A percentile compares a stretch with the other conserved stretches of the same genome.
Conservation (phyloP, 2,329 filamentous ascomycete genomes). For the Alternaria sp. region DNA sequence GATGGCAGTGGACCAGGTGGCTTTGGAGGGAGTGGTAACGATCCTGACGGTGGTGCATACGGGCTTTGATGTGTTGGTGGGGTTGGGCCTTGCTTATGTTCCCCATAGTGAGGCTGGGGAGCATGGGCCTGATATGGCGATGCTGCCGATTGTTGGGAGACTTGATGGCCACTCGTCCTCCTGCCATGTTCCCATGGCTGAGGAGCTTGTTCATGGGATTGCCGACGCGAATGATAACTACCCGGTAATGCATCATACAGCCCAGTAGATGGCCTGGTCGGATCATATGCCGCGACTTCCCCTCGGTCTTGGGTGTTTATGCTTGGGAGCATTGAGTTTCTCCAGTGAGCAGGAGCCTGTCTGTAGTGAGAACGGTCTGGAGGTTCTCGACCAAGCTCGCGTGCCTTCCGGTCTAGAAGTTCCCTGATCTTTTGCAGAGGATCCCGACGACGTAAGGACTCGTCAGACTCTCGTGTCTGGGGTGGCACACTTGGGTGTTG, state of each 20-base stretch:
- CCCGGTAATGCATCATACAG: slow-evolving; percentile 30
- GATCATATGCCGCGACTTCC: slow-evolving; percentile 30
- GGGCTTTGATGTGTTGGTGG: slow-evolving; percentile 40
- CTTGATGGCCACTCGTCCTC: slow-evolving; percentile 37
- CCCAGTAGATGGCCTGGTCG: slow-evolving; percentile 31
- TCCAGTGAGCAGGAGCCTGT: slow-evolving; percentile 1
- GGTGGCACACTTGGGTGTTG: slow-evolving; percentile 19
- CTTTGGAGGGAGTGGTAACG: slow-evolving; percentile 36
- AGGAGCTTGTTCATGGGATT: slow-evolving; percentile 32
- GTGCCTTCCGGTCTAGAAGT: slow-evolving; percentile 35
- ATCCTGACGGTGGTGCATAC: slow-evolving; percentile 33
- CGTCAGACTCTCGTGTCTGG: slow-evolving; percentile 27
- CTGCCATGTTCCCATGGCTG: slow-evolving; percentile 37
- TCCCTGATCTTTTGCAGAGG: slow-evolving; percentile 36
- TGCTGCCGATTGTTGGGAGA: slow-evolving; percentile 26
- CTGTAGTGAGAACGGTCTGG: slow-evolving; percentile 24
- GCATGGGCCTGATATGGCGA: slow-evolving; percentile 35
- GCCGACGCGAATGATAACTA: slow-evolving; percentile 29
- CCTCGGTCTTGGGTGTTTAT: slow-evolving; percentile 23
- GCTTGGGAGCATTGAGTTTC: neutral
- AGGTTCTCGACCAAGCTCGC: slow-evolving; percentile 25
- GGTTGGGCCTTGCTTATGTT: slow-evolving; percentile 26
- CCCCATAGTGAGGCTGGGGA: slow-evolving; percentile 31
- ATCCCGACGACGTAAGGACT: slow-evolving; percentile 32
- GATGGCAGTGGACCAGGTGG: slow-evolving; percentile 37